Base-by-base conservation (phyloP, 164 flowering plant species). In the Sedum album region DNA sequence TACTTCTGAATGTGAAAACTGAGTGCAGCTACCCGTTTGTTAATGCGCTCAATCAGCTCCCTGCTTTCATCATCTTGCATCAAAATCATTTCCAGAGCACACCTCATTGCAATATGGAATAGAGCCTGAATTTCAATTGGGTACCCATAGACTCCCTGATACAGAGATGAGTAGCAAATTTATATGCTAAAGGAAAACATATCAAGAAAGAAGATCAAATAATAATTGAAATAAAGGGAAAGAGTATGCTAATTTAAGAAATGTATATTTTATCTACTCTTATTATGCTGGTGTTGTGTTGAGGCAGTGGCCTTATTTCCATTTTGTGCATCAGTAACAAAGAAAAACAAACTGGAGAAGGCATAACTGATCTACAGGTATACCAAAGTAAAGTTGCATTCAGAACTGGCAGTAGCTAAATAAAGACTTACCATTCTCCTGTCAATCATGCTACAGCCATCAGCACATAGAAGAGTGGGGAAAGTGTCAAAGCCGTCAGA, bases 81-180 rank as follows among this genome's bases (percentile, higher is more conserved):
- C 46, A 88, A 73, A 72, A 92, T 91, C 96, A 92, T 88, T 73
- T 92, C 95, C 15, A 95, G 86, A 25, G 95, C 93, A 83, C 82
- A 81, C 70, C 88, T 90, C 53, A 92, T 79, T 31, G 96, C 96
- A 31, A 96, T 88, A 76, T 90, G 88, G 73, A 88, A 92, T 20
- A 92, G 75, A 42, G 98, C 94, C 98, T 89, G 93, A 70, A 89
- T 89, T 79, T 89, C 96, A 70, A 89, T 76, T 69, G 96, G 96
- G 62, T 89, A 92, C 39, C 96, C 96, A 80, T 89, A 92, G 70
- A 87, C 86, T 75, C 96, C 93, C 60, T 53, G 11, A 30, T 25
- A 53, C 30, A 23, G 11, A 53, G 28, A 25, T 23, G 60, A 53
- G 30, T 48, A 8, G 30, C 11, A 53, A 53, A 21, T 48, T 48